Base-by-base conservation (phyloP, 768 basidiomycete species). In the Rubroboletus satanas region DNA sequence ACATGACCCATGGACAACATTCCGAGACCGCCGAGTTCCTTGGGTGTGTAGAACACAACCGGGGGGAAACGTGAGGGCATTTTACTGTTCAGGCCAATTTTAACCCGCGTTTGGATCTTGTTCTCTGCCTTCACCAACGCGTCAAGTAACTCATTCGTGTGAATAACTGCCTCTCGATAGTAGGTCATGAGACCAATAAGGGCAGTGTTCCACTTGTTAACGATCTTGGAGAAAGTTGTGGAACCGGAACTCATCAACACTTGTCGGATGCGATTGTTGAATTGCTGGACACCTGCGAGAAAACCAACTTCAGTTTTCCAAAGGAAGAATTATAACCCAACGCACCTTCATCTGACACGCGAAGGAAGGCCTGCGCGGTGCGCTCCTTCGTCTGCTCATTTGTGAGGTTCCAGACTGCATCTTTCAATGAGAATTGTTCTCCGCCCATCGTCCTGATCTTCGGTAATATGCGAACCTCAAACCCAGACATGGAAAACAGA, bases 1-100 rank as follows among this genome's bases (percentile, higher is more conserved):
- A 99, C 95, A 71, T 98, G 97, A 12, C 96, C 96, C 97, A 99
- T 99, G 3, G 94, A 98, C 66, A 99, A 77, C 97, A 98, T 98
- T 50, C 97, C 97, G 42, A 98, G 83, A 70, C 96, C 97, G 69
- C 96, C 97, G 32, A 98, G 76, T 79, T 98, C 97, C 85, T 98
- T 98, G 0, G 93, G 95, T 7, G 93, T 95, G 69, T 97, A 96
- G 78, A 94, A 96, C 8, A 95, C 90, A 15, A 92, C 90, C 11
- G 96, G 89, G 53, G 97, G 96, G 83, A 98, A 98, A 80, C 94
- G 88, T 5, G 94, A 97, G 23, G 97, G 97, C 97, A 99, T 98
- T 77, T 98, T 97, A 72, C 90, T 92, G 80, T 98, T 97, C 62
- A 97, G 68, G n/a, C 96, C 97, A 58, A 99, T 98, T 81, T 98